Percentiles rank a stretch among this genome's conserved stretches.
These are phyloP conservation scores for Trichocomaceae sp. DNA, from an alignment of 2,329 filamentous ascomycete genomes.

Conservation along the genomic window DNA sequence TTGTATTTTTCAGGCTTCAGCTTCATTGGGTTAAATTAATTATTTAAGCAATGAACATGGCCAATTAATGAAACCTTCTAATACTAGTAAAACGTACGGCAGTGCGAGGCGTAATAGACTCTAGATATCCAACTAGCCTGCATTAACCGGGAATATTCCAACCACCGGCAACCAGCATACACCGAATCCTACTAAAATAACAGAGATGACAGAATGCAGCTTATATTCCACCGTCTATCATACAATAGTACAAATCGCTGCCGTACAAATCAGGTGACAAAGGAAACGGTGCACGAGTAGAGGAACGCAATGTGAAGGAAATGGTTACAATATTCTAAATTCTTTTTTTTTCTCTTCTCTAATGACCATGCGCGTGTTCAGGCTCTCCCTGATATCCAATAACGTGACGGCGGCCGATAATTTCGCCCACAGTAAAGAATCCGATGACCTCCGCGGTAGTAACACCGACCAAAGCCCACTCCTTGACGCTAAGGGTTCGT, in stretches of 20 bases:
- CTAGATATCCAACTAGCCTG: not conserved
- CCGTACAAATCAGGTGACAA: conserved; percentile 25
- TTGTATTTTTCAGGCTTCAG: not conserved
- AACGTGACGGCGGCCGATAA: conserved; percentile 91
- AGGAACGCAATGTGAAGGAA: conserved; percentile 20
- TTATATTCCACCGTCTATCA: conserved; percentile 43
- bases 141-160: not conserved
- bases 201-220: conserved; percentile 33
- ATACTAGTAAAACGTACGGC: not conserved
- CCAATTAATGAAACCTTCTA: not conserved
- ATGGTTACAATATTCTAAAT: conserved; percentile 17
- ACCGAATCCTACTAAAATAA: not conserved
- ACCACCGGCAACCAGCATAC: not conserved
- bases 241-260: conserved; percentile 36
- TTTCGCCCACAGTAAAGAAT: conserved; percentile 97
- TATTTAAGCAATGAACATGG: not conserved
- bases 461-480: conserved; percentile 68
- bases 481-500: conserved; percentile 63
- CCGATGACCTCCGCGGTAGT: conserved; percentile 80
- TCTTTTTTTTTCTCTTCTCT: conserved; percentile 17
- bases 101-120: no score
- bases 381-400: conserved; percentile 78
- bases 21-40: not conserved
- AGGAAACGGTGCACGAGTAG: conserved; percentile 23
- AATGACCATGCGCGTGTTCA: conserved; percentile 40